A percentile compares a stretch with the other conserved stretches of the same genome.
These are phyloP conservation scores for Colletotrichum simmondsii DNA, from an alignment of 2,329 filamentous ascomycete genomes.

Conservation along the genomic window DNA sequence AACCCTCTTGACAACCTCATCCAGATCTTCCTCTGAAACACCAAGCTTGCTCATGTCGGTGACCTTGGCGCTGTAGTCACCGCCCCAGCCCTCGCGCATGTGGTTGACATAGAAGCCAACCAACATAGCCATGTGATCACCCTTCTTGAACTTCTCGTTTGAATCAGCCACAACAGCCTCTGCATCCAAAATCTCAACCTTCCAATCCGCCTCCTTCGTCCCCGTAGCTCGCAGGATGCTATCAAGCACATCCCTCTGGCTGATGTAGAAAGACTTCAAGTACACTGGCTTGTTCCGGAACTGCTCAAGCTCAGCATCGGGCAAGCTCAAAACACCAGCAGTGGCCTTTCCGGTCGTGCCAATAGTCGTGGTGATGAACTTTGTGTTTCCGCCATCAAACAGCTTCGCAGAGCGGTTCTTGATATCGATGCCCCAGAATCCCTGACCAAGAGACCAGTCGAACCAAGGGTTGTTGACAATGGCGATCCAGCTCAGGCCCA, in stretches of 20 bases:
- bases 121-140: constrained; percentile 61
- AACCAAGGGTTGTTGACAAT: constrained; percentile 47
- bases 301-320: constrained; percentile 34
- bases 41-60: constrained; percentile 40
- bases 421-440: constrained; percentile 45
- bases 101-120: constrained; percentile 41
- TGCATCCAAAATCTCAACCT: constrained; percentile 52
- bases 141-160: constrained; percentile 53
- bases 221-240: constrained; percentile 67
- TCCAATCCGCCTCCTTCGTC: constrained; percentile 70
- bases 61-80: constrained; percentile 45
- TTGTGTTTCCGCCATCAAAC: constrained; percentile 66
- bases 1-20: constrained; percentile 38
- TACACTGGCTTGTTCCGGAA: constrained; percentile 60
- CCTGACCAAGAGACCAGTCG: constrained; percentile 41
- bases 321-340: constrained; percentile 52
- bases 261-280: constrained; percentile 67
- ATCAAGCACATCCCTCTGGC: constrained; percentile 74
- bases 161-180: constrained; percentile 56
- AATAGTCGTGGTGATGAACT: constrained; percentile 69
- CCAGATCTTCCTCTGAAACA: constrained; percentile 42
- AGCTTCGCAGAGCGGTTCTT: constrained; percentile 45
- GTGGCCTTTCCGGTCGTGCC: constrained; percentile 59
- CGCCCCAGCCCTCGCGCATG: constrained; percentile 44
- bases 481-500: constrained; percentile 46